phyloP scores from a whole-genome alignment of 2,329 filamentous ascomycete genomes.

The Hypoxylon sp. region DNA sequence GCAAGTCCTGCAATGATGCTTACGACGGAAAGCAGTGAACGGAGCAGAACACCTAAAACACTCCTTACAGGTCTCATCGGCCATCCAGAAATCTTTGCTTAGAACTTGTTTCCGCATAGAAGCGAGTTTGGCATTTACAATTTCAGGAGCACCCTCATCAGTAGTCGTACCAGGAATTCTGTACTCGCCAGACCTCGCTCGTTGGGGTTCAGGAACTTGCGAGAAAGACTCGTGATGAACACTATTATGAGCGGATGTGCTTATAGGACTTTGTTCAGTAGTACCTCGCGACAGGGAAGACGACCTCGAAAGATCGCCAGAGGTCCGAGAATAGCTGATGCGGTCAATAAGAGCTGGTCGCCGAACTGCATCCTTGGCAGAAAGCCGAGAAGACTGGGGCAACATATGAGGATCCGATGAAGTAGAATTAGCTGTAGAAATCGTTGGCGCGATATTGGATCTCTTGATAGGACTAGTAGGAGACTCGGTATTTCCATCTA shows the following conservation, averaged over 20 bases:
- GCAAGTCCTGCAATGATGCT: constrained; percentile 95
- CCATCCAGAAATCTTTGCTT: constrained; percentile 99
- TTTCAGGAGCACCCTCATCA: constrained; percentile 70
- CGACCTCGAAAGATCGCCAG: constrained; percentile 66
- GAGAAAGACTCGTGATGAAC: constrained; percentile 71
- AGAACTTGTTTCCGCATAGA: constrained; percentile 89
- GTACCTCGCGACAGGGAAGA: constrained; percentile 72
- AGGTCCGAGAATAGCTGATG: constrained; percentile 65
- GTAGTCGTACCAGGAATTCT: constrained; percentile 71
- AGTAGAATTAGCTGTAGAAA: constrained; percentile 52
- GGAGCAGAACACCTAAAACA: constrained; percentile 93
- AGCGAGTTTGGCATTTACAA: constrained; percentile 73
- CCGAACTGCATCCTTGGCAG: constrained; percentile 58
- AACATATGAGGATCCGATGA: constrained; percentile 54
- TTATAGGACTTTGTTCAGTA: constrained; percentile 70
- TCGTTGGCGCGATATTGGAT: constrained; percentile 37
- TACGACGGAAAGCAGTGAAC: constrained; percentile 94
- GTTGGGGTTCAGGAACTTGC: constrained; percentile 62
- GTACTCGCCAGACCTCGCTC: constrained; percentile 62
- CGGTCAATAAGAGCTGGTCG: constrained; percentile 69
- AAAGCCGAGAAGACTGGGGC: constrained; percentile 49
- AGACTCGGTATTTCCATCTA: constrained; percentile 63
- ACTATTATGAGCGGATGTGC: constrained; percentile 71
- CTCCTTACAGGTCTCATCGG: constrained; percentile 97
- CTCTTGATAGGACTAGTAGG: constrained; percentile 62